Evolutionary conservation across 2,329 filamentous ascomycete species (phyloP).

Genomic region (Pseudocercospora fijiensis): DNA sequence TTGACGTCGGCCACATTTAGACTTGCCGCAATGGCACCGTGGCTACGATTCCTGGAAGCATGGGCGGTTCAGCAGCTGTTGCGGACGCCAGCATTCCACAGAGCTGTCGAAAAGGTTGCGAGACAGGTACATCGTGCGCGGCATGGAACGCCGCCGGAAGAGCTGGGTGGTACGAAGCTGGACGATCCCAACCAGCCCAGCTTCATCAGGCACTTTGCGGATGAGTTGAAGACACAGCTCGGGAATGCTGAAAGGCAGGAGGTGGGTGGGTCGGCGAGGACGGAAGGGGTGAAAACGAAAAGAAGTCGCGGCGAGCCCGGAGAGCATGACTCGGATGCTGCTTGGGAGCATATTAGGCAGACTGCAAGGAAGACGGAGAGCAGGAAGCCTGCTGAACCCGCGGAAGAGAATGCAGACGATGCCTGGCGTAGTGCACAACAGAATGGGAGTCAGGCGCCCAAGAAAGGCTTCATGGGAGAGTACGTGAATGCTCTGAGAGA

Average conservation of each 20-base stretch:
- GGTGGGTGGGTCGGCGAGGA: conserved; percentile 18
- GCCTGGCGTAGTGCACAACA: conserved; percentile 32
- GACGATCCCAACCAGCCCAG: conserved; percentile 39
- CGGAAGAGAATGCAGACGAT: conserved; percentile 27
- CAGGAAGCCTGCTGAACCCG: conserved; percentile 11
- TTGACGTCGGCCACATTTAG: not conserved
- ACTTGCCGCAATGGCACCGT: conserved; percentile 33
- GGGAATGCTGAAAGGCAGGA: conserved; percentile 31
- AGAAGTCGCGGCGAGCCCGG: conserved; percentile 6
- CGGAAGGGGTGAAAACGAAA: conserved; percentile 23
- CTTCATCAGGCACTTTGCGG: conserved; percentile 53
- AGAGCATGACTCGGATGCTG: conserved; percentile 15
- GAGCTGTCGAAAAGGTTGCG: conserved; percentile 53
- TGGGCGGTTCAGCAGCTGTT: conserved; percentile 48
- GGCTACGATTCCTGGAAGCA: conserved; percentile 44
- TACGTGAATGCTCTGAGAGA: conserved; percentile 35
- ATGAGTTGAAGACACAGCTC: conserved; percentile 48
- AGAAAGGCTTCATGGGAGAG: conserved; percentile 32
- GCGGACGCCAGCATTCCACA: conserved; percentile 56
- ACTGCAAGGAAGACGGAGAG: conserved; percentile 16
- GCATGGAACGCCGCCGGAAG: conserved; percentile 51
- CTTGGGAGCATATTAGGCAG: conserved; percentile 16
- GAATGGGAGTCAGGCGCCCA: conserved; percentile 18
- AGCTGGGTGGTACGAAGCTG: conserved; percentile 51
- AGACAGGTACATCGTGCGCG: conserved; percentile 46